Percentiles rank a stretch among this genome's conserved stretches.
These are phyloP conservation scores for Stygiomarasmius scandens DNA, from an alignment of 1,284 basidiomycete genomes.

Conservation along the genomic window DNA sequence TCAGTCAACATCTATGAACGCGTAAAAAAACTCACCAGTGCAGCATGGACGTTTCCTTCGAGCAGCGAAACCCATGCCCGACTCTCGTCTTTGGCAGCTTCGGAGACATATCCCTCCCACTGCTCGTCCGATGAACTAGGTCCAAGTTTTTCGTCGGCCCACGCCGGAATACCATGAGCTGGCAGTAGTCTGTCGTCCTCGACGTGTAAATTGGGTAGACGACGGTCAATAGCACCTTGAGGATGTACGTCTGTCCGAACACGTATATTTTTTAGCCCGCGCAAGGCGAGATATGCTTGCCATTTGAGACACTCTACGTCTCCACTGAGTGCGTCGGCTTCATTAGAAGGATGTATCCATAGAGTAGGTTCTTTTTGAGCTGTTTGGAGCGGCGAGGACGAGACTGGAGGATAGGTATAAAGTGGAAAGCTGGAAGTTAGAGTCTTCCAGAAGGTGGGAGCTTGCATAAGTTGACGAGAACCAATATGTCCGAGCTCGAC, in stretches of 20 bases:
- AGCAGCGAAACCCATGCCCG: conserved; percentile 78
- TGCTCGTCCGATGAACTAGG: conserved; percentile 41
- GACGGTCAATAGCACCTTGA: conserved; percentile 66
- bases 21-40: conserved; percentile 53
- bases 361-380: conserved; percentile 50
- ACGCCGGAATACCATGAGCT: conserved; percentile 66
- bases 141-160: conserved; percentile 60
- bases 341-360: conserved; percentile 62
- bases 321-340: conserved; percentile 52
- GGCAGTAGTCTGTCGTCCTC: conserved; percentile 48
- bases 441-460: conserved; percentile 44
- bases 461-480: conserved; percentile 13
- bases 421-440: conserved; percentile 58
- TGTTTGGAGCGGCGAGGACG: conserved; percentile 25
- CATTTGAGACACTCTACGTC: conserved; percentile 85
- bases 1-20: background rate
- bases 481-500: background rate
- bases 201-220: conserved; percentile 68
- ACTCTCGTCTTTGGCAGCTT: conserved; percentile 66
- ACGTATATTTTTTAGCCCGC: conserved; percentile 51
- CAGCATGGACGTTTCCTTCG: conserved; percentile 74
- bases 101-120: conserved; percentile 68
- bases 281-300: conserved; percentile 80
- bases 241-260: conserved; percentile 67
- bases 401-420: conserved; percentile 46